A percentile compares a stretch with the other conserved stretches of the same genome.
phyloP scores from a whole-genome alignment of 176 grass and related monocot species.

The Paspalum notatum region DNA sequence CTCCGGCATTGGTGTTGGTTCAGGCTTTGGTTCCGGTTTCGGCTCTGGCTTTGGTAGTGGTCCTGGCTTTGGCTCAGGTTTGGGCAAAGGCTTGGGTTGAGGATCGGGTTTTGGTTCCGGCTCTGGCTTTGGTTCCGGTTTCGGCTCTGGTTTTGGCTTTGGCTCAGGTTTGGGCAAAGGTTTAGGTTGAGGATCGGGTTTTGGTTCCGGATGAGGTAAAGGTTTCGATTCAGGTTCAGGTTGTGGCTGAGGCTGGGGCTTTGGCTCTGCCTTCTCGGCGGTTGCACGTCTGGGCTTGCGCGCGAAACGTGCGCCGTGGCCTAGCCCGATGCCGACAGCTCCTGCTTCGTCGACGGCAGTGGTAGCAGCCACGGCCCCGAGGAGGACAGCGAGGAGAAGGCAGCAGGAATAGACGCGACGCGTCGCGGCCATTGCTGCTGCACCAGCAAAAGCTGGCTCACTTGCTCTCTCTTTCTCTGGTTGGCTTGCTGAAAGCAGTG shows the following conservation, averaged over 20 bases:
- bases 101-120: not conserved
- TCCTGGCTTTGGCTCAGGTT: not conserved
- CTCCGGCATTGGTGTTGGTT: fast-evolving
- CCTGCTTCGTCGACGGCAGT: not conserved
- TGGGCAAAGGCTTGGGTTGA: fast-evolving
- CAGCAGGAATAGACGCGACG: slow-evolving; percentile 1
- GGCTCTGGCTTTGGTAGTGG: not conserved
- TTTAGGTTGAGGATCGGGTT: not conserved
- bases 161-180: not conserved
- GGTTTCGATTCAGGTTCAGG: not conserved
- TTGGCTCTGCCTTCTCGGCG: not conserved
- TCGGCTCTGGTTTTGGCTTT: fast-evolving
- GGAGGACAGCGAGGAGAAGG: slow-evolving; percentile 11
- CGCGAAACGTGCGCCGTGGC: not conserved
- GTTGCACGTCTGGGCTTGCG: slow-evolving; percentile 3
- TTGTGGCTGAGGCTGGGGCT: not conserved
- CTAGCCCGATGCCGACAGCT: slow-evolving; percentile 16
- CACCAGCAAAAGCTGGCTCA: not conserved
- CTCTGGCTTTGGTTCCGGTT: not conserved
- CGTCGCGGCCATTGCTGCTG: slow-evolving; percentile 12
- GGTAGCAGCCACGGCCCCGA: not conserved
- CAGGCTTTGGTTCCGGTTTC: not conserved
- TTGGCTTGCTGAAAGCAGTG: not conserved
- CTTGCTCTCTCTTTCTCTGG: not conserved
- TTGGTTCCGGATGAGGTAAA: not conserved